Conservation (phyloP, 176 grass and related monocot genomes). For the Musa troglodytarum region DNA sequence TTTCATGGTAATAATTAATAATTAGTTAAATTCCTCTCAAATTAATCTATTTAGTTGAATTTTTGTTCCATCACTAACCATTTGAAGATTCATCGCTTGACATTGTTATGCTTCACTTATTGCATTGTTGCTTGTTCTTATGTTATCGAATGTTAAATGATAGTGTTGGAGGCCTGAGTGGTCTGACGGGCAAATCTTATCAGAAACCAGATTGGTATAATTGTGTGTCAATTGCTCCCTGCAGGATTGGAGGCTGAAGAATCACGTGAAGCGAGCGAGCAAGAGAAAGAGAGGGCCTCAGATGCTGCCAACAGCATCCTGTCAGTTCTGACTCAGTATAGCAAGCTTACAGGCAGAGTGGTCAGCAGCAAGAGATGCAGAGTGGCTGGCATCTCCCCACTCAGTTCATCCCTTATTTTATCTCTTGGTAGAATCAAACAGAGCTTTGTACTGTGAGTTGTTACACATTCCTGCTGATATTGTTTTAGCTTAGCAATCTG, state of each 20-base stretch:
- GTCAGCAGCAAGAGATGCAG: conserved; percentile 56
- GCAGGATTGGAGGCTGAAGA: conserved; percentile 65
- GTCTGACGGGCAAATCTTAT: background rate
- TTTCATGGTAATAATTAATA: background rate
- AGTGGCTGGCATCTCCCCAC: conserved; percentile 44
- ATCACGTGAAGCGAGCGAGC: conserved; percentile 34
- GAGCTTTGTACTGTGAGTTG: conserved; percentile 97
- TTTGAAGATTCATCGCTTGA: background rate
- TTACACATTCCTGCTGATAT: conserved; percentile 28
- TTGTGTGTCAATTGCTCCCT: conserved; percentile 5
- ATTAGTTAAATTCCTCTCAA: background rate
- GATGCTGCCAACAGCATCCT: conserved; percentile 57
- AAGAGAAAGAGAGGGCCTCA: conserved; percentile 60
- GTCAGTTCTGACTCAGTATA: conserved; percentile 49
- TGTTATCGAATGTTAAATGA: background rate
- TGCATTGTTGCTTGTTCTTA: background rate
- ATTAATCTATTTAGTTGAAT: background rate
- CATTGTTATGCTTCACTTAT: background rate
- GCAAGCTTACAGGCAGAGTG: conserved; percentile 68
- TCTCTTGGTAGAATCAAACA: conserved; percentile 99
- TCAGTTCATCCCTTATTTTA: conserved; percentile 72
- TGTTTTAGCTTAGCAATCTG: background rate
- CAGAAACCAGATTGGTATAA: background rate
- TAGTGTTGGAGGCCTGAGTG: background rate
- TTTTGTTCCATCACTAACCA: background rate